phyloP scores from a whole-genome alignment of 441 rosid species.

The Erodium moschatum region DNA sequence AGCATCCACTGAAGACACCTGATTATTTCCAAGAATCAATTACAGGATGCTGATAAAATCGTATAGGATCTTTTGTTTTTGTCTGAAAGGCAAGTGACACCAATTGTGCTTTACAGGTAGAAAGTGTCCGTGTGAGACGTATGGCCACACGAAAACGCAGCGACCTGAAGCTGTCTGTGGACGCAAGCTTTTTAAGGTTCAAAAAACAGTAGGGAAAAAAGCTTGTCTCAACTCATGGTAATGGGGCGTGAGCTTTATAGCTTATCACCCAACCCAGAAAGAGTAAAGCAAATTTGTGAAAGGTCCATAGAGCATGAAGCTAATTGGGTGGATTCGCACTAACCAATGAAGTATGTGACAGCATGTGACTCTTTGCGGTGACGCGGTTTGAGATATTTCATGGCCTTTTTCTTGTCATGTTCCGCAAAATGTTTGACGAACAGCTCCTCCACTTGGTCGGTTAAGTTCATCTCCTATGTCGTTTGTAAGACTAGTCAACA shows the following conservation, averaged over 20 bases:
- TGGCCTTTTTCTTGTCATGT: conserved; percentile 66
- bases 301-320: too few relatives aligned
- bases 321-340: conserved; percentile 22
- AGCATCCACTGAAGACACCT: conserved; percentile 92
- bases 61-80: too few relatives aligned
- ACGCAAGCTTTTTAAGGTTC: too few relatives aligned
- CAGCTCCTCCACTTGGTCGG: conserved; percentile 81
- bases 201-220: too few relatives aligned
- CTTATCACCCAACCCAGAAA: too few relatives aligned
- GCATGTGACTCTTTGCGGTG: conserved; percentile 63
- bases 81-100: neutral
- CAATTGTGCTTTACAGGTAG: neutral
- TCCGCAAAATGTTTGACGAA: conserved; percentile 69
- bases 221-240: too few relatives aligned
- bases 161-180: too few relatives aligned
- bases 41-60: too few relatives aligned
- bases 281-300: too few relatives aligned
- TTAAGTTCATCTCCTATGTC: conserved; percentile 63
- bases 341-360: conserved; percentile 51
- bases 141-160: too few relatives aligned
- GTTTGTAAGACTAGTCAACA: conserved; percentile 23
- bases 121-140: neutral
- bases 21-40: conserved; percentile 11
- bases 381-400: conserved; percentile 23
- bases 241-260: too few relatives aligned